Evolutionary conservation across 495 filamentous ascomycete species (phyloP).

Genomic region (Tuber brumale): DNA sequence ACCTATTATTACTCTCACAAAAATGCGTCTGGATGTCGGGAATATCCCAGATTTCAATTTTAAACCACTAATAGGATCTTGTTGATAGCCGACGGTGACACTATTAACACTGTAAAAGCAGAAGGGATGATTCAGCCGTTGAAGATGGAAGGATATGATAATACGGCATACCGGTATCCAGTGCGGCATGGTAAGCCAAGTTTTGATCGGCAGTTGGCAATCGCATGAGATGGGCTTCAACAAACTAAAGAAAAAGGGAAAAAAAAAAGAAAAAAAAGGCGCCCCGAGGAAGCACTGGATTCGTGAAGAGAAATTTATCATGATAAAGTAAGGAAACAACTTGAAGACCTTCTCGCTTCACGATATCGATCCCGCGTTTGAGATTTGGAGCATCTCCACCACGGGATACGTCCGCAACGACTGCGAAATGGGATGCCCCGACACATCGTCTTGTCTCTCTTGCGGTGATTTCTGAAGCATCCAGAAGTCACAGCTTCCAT

Average conservation of each 20-base stretch:
- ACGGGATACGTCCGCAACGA: not conserved
- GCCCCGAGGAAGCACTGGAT: not conserved
- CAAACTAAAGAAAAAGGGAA: not conserved
- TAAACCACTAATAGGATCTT: not conserved
- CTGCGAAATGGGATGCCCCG: not conserved
- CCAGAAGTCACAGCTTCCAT: not conserved
- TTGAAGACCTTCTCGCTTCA: not conserved
- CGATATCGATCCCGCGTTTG: not conserved
- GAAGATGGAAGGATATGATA: not conserved
- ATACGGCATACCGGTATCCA: not conserved
- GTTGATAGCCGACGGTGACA: not conserved
- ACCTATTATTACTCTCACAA: not conserved
- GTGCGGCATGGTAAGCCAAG: not conserved
- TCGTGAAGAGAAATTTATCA: not conserved
- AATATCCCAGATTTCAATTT: not conserved
- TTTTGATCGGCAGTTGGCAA: not conserved
- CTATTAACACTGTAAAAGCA: not conserved
- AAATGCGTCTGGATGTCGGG: not conserved
- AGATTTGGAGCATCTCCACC: not conserved
- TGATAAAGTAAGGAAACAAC: not conserved
- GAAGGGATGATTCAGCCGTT: not conserved
- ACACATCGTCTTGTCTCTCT: not conserved
- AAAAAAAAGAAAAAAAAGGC: too few relatives aligned
- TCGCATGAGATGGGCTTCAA: not conserved
- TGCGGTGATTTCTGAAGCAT: not conserved